phyloP scores from a whole-genome alignment of 805 yeast species.

The Metschnikowia continentalis region DNA sequence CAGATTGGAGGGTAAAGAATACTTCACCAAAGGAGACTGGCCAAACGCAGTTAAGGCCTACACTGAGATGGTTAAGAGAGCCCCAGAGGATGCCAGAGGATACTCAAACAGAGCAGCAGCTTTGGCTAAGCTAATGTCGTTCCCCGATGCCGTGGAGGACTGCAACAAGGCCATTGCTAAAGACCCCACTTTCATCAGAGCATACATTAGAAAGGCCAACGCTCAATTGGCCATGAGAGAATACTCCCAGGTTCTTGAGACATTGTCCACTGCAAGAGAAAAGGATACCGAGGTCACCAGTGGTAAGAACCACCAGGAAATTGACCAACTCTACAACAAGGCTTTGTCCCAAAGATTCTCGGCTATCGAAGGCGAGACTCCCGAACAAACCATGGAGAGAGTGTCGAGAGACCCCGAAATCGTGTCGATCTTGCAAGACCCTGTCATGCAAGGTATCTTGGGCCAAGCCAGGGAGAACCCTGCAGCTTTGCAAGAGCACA shows the following conservation, averaged over 20 bases:
- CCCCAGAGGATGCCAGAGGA: conserved; percentile 96
- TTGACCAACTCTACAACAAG: conserved; percentile 74
- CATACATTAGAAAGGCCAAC: conserved; percentile 93
- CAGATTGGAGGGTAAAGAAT: conserved; percentile 85
- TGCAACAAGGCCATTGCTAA: conserved; percentile 84
- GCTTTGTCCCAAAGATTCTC: conserved; percentile 79
- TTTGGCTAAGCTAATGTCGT: conserved; percentile 86
- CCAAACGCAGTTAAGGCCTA: conserved; percentile 93
- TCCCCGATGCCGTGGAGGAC: conserved; percentile 94
- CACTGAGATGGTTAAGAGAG: conserved; percentile 92
- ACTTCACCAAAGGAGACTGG: conserved; percentile 89
- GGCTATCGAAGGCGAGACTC: conserved; percentile 81
- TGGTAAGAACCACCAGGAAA: conserved; percentile 64
- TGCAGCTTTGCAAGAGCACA: conserved; percentile 94
- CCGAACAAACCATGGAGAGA: conserved; percentile 90
- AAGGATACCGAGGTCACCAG: conserved; percentile 60
- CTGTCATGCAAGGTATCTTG: conserved; percentile 92
- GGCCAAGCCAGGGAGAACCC: conserved; percentile 94
- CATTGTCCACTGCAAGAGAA: conserved; percentile 72
- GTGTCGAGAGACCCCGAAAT: conserved; percentile 93
- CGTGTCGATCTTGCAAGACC: conserved; percentile 82
- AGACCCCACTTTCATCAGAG: conserved; percentile 88
- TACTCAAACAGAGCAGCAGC: conserved; percentile 99
- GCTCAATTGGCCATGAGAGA: conserved; percentile 91
- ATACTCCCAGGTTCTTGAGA: conserved; percentile 74